Conservation (phyloP, 495 filamentous ascomycete genomes). For the Clohesyomyces aquaticus region DNA sequence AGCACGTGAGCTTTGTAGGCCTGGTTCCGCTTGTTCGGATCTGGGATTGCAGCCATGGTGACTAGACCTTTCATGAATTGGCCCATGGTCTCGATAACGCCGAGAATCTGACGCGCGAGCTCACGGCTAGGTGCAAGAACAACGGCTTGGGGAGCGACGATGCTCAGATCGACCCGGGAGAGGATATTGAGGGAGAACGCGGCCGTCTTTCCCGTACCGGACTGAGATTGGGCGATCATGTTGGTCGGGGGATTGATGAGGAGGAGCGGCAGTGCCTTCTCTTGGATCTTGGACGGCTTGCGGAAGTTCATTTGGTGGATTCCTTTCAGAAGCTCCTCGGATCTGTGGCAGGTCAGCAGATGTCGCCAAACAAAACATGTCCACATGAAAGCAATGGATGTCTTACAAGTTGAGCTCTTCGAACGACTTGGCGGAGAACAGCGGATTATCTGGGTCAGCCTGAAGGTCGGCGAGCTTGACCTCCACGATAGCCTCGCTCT, state of each 20-base stretch:
- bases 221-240: conserved; percentile 97
- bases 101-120: conserved; percentile 89
- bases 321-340: conserved; percentile 60
- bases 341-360: conserved; percentile 43
- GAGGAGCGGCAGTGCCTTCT: conserved; percentile 85
- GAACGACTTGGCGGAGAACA: conserved; percentile 83
- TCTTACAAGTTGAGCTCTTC: conserved; percentile 84
- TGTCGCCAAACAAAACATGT: not conserved
- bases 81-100: conserved; percentile 79
- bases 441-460: conserved; percentile 79
- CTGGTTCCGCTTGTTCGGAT: conserved; percentile 62
- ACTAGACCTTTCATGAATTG: conserved; percentile 72
- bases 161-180: conserved; percentile 72
- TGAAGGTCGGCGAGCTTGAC: conserved; percentile 91
- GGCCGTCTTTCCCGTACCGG: conserved; percentile 97
- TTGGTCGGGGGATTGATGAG: conserved; percentile 80
- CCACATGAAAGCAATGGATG: not conserved
- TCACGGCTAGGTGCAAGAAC: conserved; percentile 92
- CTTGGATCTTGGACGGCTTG: conserved; percentile 97
- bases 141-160: conserved; percentile 78
- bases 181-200: conserved; percentile 93
- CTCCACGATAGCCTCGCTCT: conserved; percentile 80
- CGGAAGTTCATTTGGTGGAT: conserved; percentile 83
- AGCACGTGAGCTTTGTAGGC: conserved; percentile 73
- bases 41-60: conserved; percentile 79